Percentiles rank a stretch among this genome's conserved stretches.
Evolutionary conservation across 768 basidiomycete species (phyloP).

Genomic region (Tylopilus balloui): DNA sequence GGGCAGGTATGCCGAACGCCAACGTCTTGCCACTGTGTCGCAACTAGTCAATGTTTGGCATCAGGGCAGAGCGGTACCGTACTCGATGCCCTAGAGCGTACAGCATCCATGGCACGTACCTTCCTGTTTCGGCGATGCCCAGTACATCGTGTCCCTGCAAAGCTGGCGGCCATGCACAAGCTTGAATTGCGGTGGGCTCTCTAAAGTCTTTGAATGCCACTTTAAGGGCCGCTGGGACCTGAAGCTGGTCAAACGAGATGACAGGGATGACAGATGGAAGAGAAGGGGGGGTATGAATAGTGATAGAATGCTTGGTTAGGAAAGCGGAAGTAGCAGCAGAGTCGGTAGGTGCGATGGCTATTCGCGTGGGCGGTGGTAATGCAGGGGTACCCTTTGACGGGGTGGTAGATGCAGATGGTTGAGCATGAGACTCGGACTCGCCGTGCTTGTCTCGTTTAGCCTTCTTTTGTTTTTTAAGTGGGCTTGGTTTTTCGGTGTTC

Average conservation of each 20-base stretch:
- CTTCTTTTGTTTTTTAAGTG: slow-evolving; percentile 27
- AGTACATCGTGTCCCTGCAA: slow-evolving; percentile 82
- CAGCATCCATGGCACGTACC: slow-evolving; percentile 36
- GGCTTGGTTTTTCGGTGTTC: slow-evolving; percentile 4
- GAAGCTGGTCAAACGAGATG: slow-evolving; percentile 69
- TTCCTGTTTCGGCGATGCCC: slow-evolving; percentile 96
- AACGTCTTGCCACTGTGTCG: slow-evolving; percentile 83
- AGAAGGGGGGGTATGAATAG: slow-evolving; percentile 53
- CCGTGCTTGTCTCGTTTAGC: slow-evolving; percentile 16
- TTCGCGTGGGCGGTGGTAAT: slow-evolving; percentile 11
- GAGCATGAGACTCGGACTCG: neutral
- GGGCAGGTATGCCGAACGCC: slow-evolving; percentile 90
- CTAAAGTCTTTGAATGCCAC: slow-evolving; percentile 67
- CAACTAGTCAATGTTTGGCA: neutral
- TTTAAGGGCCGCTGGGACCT: slow-evolving; percentile 58
- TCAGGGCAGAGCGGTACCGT: neutral
- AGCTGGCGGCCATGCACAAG: slow-evolving; percentile 90
- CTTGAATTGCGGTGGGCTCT: slow-evolving; percentile 92
- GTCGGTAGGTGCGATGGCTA: slow-evolving; percentile 9
- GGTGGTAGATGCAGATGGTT: neutral
- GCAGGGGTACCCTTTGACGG: slow-evolving; percentile 15
- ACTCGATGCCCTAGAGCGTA: neutral
- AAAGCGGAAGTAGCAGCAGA: slow-evolving; percentile 52
- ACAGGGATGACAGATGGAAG: slow-evolving; percentile 55
- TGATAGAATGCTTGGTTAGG: slow-evolving; percentile 68